Evolutionary conservation across 208 protist species (phyloP), one percentile per base, ranked within the genome.

Genomic region (Porcisia hertigi): DNA sequence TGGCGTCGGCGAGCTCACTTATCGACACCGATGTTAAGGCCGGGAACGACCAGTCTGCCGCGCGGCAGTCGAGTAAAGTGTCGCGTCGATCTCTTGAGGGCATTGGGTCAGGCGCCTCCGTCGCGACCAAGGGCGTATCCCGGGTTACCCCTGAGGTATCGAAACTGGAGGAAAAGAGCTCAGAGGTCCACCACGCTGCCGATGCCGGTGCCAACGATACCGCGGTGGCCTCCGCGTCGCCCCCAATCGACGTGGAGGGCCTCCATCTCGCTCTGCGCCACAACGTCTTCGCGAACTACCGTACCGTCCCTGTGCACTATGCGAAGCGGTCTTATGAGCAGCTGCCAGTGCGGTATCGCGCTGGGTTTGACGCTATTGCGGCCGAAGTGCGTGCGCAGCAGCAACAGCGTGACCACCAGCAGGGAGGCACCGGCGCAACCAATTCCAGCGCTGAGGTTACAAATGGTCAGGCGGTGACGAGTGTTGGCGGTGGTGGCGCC

Each of bases 281-380:
- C 69, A 77, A 75, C 78, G 86, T 92, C 5, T 95, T 85, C 67
- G 85, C 87, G 12, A 95, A 95, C 77, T 95, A 87, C 79, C 63
- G 82, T 25, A 86, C 86, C 47, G 64, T 85, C 20, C 86, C 91
- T 2, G 45, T 89, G 43, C 79, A 69, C 25, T 85, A 73, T 72
- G 78, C 71, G 6, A 71, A 69, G 20, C 63, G 18, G 45, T 91
- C 81, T 16, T 87, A 88, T 59, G 86, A 88, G 76, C 71, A 77
- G 57, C 76, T 95, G 12, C 82, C 81, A 18, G 69, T 58, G 63
- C 75, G 43, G 16, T 84, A 88, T 58, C 91, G 92, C 53, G 81
- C 84, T 11, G 88, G 91, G 12, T 80, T 95, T 20, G 80, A 89
- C 12, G 88, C 91, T 18, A 72, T 95, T n/a, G 71, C 71, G 1